Evolutionary conservation across 2,329 filamentous ascomycete species (phyloP), one percentile per base, ranked within the genome.

Genomic region (Rhytidhysteron rufulum): DNA sequence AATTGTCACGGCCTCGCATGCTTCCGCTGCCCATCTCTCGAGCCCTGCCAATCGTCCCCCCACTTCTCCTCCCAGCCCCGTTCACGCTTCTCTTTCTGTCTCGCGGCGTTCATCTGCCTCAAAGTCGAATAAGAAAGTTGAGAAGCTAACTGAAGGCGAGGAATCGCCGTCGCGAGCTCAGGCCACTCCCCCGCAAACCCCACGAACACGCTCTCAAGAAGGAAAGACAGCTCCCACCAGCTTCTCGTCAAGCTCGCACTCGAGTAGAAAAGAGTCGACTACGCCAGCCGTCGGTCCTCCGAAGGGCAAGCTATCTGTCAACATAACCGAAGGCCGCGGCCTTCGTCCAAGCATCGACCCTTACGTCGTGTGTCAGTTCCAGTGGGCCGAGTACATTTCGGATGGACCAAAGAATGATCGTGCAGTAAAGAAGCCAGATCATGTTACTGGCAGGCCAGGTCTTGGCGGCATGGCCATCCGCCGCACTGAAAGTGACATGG

Each of bases 361-460:
- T 1, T 98, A 98, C 57, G 88, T 96, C 38, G 89, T 98, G 9
- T 95, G 87, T 43, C 90, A 96, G 19, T 98, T 97, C 59, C 93
- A 98, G 65, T 86, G 88, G 63, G 95, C 91, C 59, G 93, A 98
- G 65, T 85, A 95, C 54, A 95, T 98, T 41, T 97, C 93, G 1
- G 85, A 87, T 41, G 88, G 88, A 2, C 87, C 90, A 10, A 80
- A 83, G 49, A 73, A 71, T 40, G 76, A 80, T 42, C 73, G 74
- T 40, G 37, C 48, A 7, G 83, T 40, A 58, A 75, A 54, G 39
- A 22, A 19, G 11, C 30, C 9, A 15, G 54, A 57, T 37, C 35
- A 29, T 5, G 4, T 8, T 8, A 36, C 37, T 20, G 51, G 54
- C 7, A 42, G 40, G 16, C 31, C 16, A 18, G 22, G n/a, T 9